Evolutionary conservation across 495 filamentous ascomycete genomes (phyloP).

Genomic region (Lophium mytilinum): DNA sequence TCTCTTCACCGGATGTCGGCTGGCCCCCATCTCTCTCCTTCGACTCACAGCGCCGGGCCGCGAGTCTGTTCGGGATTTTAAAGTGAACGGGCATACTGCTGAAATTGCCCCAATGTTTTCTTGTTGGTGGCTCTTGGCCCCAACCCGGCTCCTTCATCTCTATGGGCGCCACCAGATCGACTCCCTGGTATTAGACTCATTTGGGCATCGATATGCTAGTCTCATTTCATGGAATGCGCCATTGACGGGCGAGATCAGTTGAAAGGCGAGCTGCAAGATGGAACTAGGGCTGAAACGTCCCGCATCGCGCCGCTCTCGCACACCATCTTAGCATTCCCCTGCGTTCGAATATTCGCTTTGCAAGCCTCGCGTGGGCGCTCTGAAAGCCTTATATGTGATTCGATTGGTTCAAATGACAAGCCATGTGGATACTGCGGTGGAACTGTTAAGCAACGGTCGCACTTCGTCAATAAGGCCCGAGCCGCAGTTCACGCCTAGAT

Average conservation of each 20-base stretch:
- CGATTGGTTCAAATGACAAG: not conserved
- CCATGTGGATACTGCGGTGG: not conserved
- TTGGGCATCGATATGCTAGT: too few species aligned
- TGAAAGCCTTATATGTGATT: too few species aligned
- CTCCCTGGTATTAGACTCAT: constrained; percentile 5
- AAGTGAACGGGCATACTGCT: too few species aligned
- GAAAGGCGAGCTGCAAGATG: too few species aligned
- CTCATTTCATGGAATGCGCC: too few species aligned
- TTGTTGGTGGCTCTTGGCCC: not conserved
- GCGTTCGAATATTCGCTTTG: too few species aligned
- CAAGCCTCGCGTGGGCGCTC: too few species aligned
- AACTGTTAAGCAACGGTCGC: not conserved
- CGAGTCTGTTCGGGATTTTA: too few species aligned
- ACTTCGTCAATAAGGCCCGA: not conserved
- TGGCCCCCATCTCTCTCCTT: constrained; percentile 20
- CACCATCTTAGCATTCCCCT: too few species aligned
- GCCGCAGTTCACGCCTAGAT: not conserved
- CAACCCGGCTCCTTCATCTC: not conserved
- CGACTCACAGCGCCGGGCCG: not conserved
- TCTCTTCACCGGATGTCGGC: constrained; percentile 11
- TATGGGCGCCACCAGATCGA: constrained; percentile 14
- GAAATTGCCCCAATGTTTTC: not conserved
- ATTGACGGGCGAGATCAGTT: too few species aligned
- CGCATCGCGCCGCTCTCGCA: too few species aligned
- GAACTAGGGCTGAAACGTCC: too few species aligned